phyloP scores from a whole-genome alignment of 208 protist genomes.

The Herpetomonas muscarum region DNA sequence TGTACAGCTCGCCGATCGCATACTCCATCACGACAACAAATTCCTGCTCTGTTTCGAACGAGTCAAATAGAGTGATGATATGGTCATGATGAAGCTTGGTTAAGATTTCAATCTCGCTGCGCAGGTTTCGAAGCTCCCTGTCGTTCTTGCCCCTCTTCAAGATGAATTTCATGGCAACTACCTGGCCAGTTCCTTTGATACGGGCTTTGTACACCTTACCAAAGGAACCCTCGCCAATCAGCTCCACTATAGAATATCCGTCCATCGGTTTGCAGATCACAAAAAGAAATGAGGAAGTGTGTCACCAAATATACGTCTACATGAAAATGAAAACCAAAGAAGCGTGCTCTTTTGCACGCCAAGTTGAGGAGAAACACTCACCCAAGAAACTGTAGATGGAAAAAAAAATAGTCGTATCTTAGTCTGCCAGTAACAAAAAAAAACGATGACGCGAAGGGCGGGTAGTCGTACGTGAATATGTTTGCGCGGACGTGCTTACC shows the following conservation, averaged over 20 bases:
- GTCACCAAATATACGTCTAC: neutral
- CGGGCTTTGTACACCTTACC: slow-evolving; percentile 97
- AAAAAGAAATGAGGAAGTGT: neutral
- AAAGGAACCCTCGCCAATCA: slow-evolving; percentile 98
- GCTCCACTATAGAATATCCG: slow-evolving; percentile 90
- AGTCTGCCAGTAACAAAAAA: too few relatives aligned
- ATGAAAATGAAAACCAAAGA: neutral
- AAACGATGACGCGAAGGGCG: too few relatives aligned
- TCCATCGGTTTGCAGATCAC: slow-evolving; percentile 53
- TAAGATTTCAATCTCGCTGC: slow-evolving; percentile 96
- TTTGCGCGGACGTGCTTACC: too few relatives aligned
- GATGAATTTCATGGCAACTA: slow-evolving; percentile 99
- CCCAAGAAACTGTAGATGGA: too few relatives aligned
- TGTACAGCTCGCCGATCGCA: slow-evolving; percentile 92
- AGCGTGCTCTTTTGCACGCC: too few relatives aligned
- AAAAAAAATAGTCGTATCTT: too few relatives aligned
- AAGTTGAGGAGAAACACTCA: too few relatives aligned
- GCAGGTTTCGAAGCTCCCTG: slow-evolving; percentile 90
- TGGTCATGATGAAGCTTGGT: slow-evolving; percentile 94
- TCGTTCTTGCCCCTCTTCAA: slow-evolving; percentile 93
- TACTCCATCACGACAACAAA: slow-evolving; percentile 94
- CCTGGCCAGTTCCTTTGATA: slow-evolving; percentile 88
- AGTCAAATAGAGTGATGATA: slow-evolving; percentile 96
- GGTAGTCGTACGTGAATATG: too few relatives aligned
- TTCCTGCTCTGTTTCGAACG: slow-evolving; percentile 94